phyloP scores from a whole-genome alignment of 768 basidiomycete species.

The Suillus spraguei region DNA sequence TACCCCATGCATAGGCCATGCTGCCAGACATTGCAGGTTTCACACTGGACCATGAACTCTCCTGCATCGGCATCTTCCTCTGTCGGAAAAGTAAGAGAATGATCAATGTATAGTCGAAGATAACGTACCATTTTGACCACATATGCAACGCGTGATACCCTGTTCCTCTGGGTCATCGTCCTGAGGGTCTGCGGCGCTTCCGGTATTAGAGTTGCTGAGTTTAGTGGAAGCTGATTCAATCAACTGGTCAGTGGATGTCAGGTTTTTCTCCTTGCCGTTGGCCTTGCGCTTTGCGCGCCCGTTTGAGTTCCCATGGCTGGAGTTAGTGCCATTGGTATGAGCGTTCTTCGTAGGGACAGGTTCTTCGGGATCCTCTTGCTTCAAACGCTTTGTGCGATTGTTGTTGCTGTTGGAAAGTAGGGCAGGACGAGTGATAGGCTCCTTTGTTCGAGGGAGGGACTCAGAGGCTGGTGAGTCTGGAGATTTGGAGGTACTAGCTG shows the following conservation, averaged over 20 bases:
- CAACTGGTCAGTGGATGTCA: slow-evolving; percentile 29
- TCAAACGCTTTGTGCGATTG: slow-evolving; percentile 58
- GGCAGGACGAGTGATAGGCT: slow-evolving; percentile 41
- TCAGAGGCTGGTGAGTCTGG: slow-evolving; percentile 68
- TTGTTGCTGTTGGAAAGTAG: slow-evolving; percentile 40
- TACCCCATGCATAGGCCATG: slow-evolving; percentile 97
- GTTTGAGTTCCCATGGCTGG: slow-evolving; percentile 36
- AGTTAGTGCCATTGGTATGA: slow-evolving; percentile 32
- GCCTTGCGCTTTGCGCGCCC: slow-evolving; percentile 62
- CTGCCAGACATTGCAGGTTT: slow-evolving; percentile 97
- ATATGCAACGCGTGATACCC: slow-evolving; percentile 81
- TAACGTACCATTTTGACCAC: slow-evolving; percentile 74
- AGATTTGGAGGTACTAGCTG: slow-evolving; percentile 70
- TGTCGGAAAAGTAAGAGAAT: slow-evolving; percentile 36
- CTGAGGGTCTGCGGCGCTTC: slow-evolving; percentile 39
- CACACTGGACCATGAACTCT: slow-evolving; percentile 98
- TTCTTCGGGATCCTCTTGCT: slow-evolving; percentile 77
- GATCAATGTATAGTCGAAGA: slow-evolving; percentile 13
- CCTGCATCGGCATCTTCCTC: slow-evolving; percentile 83
- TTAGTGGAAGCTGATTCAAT: slow-evolving; percentile 31
- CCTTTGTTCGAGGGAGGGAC: slow-evolving; percentile 44
- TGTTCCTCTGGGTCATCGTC: slow-evolving; percentile 53
- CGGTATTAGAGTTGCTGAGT: slow-evolving; percentile 28
- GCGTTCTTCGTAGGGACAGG: slow-evolving; percentile 47
- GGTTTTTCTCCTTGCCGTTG: slow-evolving; percentile 63